Evolutionary conservation across 257 asterid species (phyloP).

Genomic region (Solanum tarijense): DNA sequence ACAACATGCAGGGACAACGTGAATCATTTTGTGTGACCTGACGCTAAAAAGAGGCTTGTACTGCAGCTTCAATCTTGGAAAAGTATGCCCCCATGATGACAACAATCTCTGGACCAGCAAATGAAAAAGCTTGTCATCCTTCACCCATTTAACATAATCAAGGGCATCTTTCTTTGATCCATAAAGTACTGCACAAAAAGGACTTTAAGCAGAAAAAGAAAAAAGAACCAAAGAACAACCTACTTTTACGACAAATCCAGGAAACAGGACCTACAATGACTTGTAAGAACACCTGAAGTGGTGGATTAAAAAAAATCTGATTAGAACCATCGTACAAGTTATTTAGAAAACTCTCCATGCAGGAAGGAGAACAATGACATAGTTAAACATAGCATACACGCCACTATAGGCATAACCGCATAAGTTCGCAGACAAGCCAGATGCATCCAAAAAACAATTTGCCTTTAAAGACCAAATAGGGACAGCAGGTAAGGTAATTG

Average conservation of each 20-base stretch:
- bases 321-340: not conserved
- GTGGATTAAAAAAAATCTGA: not conserved
- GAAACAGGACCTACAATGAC: not conserved
- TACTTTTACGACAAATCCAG: not conserved
- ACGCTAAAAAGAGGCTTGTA: not conserved
- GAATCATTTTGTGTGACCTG: not conserved
- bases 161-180: not conserved
- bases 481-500: not conserved
- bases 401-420: not conserved
- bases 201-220: not conserved
- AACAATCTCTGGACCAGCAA: not conserved
- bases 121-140: not conserved
- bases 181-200: not conserved
- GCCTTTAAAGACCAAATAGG: not conserved
- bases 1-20: not conserved
- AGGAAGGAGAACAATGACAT: not conserved
- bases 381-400: not conserved
- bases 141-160: not conserved
- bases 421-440: not conserved
- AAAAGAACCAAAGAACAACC: not conserved
- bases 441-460: not conserved
- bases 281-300: not conserved
- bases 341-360: not conserved
- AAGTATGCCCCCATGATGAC: not conserved
- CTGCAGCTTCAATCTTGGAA: not conserved